Evolutionary conservation across 352 stramenopile species (phyloP).

Genomic region (Thalassiosira exigua): DNA sequence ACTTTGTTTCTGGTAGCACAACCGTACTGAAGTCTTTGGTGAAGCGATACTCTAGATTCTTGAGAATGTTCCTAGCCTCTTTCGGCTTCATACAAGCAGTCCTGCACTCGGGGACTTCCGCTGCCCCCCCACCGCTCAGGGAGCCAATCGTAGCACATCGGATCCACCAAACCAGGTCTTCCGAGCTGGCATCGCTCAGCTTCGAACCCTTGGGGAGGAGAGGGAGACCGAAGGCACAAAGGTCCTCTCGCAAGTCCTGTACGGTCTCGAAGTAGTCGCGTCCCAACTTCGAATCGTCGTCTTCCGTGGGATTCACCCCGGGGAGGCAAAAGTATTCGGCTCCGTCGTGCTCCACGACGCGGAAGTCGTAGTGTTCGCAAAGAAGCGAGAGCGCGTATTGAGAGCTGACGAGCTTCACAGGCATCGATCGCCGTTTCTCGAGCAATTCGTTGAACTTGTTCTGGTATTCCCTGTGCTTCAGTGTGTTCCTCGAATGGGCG

Average conservation of each 20-base stretch:
- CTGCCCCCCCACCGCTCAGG: neutral
- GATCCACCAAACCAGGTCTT: slow-evolving; percentile 37
- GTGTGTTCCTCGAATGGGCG: too few species aligned
- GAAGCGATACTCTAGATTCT: slow-evolving; percentile 30
- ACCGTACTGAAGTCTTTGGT: slow-evolving; percentile 11
- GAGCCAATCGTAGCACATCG: slow-evolving; percentile 34
- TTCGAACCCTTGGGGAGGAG: slow-evolving; percentile 14
- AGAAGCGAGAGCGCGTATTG: too few species aligned
- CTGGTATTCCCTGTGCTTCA: too few species aligned
- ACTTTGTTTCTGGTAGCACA: slow-evolving; percentile 14
- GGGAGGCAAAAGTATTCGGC: slow-evolving; percentile 29
- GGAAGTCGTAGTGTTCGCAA: slow-evolving; percentile 24
- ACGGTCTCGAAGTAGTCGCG: slow-evolving; percentile 28
- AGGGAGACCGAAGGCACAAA: slow-evolving; percentile 51
- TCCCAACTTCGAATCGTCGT: slow-evolving; percentile 9
- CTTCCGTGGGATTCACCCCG: neutral
- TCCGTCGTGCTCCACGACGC: neutral
- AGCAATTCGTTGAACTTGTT: neutral
- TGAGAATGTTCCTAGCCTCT: slow-evolving; percentile 24
- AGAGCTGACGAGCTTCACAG: too few species aligned
- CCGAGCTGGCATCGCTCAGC: slow-evolving; percentile 4
- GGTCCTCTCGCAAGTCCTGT: slow-evolving; percentile 40
- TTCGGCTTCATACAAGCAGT: slow-evolving; percentile 16
- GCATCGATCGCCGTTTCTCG: slow-evolving; percentile 1
- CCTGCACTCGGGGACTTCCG: neutral